Evolutionary conservation across 1,284 basidiomycete genomes (phyloP).

Genomic region (Moesziomyces parantarcticus): DNA sequence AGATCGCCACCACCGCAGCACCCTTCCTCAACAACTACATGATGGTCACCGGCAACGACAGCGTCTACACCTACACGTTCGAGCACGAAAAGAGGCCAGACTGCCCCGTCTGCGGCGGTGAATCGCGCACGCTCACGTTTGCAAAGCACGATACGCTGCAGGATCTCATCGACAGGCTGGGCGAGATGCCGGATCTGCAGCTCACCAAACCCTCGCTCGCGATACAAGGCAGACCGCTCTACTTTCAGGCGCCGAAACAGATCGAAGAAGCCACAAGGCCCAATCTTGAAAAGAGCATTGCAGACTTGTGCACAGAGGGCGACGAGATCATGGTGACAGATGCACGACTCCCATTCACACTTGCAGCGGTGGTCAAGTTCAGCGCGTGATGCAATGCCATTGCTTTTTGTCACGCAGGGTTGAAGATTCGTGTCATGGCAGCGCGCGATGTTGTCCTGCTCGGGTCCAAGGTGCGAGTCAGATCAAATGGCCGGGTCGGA

Average conservation of each 20-base stretch:
- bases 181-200: conserved; percentile 60
- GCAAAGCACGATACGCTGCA: conserved; percentile 27
- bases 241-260: conserved; percentile 90
- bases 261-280: conserved; percentile 85
- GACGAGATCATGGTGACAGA: conserved; percentile 89
- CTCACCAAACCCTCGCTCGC: conserved; percentile 54
- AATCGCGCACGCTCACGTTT: conserved; percentile 68
- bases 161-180: conserved; percentile 52
- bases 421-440: conserved; percentile 19
- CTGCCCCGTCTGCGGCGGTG: conserved; percentile 97
- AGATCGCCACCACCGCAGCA: conserved; percentile 93
- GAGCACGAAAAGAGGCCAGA: conserved; percentile 91
- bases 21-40: conserved; percentile 98
- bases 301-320: conserved; percentile 79
- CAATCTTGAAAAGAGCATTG: conserved; percentile 86
- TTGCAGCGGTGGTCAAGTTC: conserved; percentile 32
- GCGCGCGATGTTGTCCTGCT: conserved; percentile 17
- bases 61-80: conserved; percentile 97
- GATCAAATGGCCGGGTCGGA: neutral
- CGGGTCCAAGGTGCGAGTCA: neutral
- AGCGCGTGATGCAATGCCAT: neutral
- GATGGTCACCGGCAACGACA: conserved; percentile 87
- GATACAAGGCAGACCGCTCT: conserved; percentile 75
- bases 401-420: neutral
- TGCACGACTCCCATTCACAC: conserved; percentile 80